A percentile compares a stretch with the other conserved stretches of the same genome.
Conservation (phyloP, 164 flowering plant genomes). For the Cinnamomum chago region DNA sequence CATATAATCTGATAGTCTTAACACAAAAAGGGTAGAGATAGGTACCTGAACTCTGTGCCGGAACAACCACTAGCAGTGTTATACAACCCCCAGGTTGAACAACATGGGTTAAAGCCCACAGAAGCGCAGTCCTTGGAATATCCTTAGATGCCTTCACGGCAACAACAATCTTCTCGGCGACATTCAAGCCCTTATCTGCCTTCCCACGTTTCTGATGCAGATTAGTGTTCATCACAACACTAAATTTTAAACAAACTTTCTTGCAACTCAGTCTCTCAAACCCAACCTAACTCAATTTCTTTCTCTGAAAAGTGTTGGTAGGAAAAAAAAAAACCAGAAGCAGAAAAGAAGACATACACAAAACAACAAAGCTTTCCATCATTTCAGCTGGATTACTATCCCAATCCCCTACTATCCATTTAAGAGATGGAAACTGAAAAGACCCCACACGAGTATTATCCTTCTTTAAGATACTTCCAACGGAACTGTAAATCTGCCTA, state of each 20-base stretch:
- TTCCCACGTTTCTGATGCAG: constrained; percentile 36
- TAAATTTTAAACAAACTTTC: constrained; percentile 3
- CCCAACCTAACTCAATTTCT: constrained; percentile 6
- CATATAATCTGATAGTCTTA: background rate
- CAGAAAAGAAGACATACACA: no score
- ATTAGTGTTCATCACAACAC: constrained; percentile 22
- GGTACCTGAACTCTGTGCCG: constrained; percentile 69
- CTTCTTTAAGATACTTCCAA: background rate
- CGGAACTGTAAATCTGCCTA: background rate
- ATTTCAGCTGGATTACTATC: background rate
- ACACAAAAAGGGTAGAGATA: background rate
- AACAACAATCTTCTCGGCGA: constrained; percentile 73
- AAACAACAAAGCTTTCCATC: background rate
- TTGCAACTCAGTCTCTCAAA: constrained; percentile 13
- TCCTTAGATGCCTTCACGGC: constrained; percentile 95
- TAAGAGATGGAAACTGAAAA: background rate
- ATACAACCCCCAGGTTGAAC: constrained; percentile 95
- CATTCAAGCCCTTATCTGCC: constrained; percentile 48
- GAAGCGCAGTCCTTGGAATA: constrained; percentile 77
- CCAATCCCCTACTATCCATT: background rate
- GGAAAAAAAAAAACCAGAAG: no score
- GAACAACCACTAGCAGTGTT: constrained; percentile 79
- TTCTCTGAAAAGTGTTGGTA: no score
- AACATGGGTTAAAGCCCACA: constrained; percentile 97
- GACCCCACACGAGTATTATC: background rate